Conservation (phyloP, 129 eudicot species). For the Flaveria brownii region DNA sequence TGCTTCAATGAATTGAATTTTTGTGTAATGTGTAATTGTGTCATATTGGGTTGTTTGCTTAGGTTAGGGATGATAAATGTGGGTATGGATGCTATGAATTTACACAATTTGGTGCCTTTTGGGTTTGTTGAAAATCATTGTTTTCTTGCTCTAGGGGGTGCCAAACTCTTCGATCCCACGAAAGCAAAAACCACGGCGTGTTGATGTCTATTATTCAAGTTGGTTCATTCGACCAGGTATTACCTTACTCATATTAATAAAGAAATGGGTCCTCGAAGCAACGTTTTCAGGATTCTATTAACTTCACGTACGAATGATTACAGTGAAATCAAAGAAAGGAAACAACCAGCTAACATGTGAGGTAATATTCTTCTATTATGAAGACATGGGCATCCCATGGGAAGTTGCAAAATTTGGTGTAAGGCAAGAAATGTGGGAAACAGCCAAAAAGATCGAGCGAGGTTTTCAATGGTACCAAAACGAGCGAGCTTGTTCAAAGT, state of each 20-base stretch:
- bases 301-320: background rate
- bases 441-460: conserved; percentile 67
- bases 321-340: conserved; percentile 71
- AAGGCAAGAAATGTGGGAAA: conserved; percentile 80
- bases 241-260: background rate
- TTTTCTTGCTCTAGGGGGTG: conserved; percentile 60
- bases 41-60: too few relatives aligned
- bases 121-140: conserved; percentile 4
- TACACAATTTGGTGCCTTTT: too few relatives aligned
- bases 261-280: background rate
- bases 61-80: too few relatives aligned
- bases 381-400: conserved; percentile 97
- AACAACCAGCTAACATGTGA: conserved; percentile 67
- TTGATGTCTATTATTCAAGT: conserved; percentile 83
- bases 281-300: background rate
- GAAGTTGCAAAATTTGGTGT: conserved; percentile 87
- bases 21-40: too few relatives aligned
- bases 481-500: conserved; percentile 44
- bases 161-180: conserved; percentile 57
- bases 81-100: too few relatives aligned
- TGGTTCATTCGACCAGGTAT: conserved; percentile 89
- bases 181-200: conserved; percentile 80
- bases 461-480: conserved; percentile 80
- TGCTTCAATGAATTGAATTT: too few relatives aligned
- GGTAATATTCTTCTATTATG: conserved; percentile 79